Evolutionary conservation across 768 basidiomycete genomes (phyloP).

Genomic region (Cystobasidiopsis lactophilus): DNA sequence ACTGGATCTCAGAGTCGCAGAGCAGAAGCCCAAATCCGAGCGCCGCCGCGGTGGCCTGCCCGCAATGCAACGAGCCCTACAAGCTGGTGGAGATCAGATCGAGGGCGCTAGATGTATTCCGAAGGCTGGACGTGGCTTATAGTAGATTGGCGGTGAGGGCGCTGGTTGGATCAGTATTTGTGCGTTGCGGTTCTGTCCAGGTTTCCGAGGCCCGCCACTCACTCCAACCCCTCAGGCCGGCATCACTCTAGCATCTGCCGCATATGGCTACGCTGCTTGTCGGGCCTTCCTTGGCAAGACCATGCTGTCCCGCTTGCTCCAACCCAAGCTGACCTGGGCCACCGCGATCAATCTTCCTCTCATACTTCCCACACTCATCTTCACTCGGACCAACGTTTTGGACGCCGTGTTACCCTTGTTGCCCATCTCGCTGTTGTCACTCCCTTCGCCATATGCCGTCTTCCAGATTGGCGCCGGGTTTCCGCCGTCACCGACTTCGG

Average conservation of each 20-base stretch:
- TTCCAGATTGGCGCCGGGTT: too few species aligned
- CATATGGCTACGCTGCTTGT: not conserved
- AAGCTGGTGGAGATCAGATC: not conserved
- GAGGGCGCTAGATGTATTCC: not conserved
- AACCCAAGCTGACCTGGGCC: not conserved
- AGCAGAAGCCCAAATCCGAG: not conserved
- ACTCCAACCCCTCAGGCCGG: too few species aligned
- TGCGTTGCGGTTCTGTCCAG: not conserved
- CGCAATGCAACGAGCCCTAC: not conserved
- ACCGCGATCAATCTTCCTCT: not conserved
- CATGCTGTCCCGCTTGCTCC: not conserved
- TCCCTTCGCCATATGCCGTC: not conserved
- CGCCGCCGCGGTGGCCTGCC: not conserved
- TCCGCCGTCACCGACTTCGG: not conserved
- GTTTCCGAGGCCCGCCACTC: not conserved
- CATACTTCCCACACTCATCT: not conserved
- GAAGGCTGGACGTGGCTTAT: not conserved
- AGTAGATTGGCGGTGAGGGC: not conserved
- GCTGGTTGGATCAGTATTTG: not conserved
- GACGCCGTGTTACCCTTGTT: not conserved
- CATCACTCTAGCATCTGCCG: not conserved
- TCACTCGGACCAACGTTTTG: not conserved
- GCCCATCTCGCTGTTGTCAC: not conserved
- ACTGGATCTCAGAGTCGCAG: not conserved
- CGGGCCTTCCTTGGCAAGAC: not conserved